Conservation (phyloP, 148 eudicot genomes). For the Rhododendron williamsianum region DNA sequence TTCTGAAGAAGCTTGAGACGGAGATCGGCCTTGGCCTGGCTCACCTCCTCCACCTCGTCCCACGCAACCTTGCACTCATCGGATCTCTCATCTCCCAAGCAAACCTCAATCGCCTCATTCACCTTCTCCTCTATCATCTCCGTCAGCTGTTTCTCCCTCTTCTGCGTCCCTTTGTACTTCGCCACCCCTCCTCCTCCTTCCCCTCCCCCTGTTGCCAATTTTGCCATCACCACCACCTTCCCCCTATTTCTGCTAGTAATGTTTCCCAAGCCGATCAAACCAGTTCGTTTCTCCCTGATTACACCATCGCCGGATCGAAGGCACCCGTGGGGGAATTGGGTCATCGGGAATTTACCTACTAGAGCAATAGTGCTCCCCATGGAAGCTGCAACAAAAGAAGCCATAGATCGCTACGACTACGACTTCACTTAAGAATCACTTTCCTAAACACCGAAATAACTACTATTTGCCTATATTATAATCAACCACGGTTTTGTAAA, state of each 20-base stretch:
- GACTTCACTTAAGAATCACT: not conserved
- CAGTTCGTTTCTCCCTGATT: not conserved
- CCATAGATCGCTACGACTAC: conserved; percentile 1
- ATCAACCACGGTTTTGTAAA: too few species aligned
- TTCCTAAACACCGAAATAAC: not conserved
- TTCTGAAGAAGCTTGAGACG: conserved; percentile 26
- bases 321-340: not conserved
- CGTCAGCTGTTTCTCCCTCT: conserved; percentile 34
- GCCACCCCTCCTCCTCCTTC: conserved; percentile 7
- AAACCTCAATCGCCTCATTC: conserved; percentile 32
- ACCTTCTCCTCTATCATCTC: conserved; percentile 46
- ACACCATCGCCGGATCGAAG: not conserved
- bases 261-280: not conserved
- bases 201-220: not conserved
- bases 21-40: conserved; percentile 50
- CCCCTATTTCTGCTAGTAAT: not conserved
- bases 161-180: conserved; percentile 36
- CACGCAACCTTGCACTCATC: conserved; percentile 49
- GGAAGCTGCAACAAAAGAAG: not conserved
- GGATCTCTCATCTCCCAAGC: conserved; percentile 28
- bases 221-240: not conserved
- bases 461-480: too few species aligned
- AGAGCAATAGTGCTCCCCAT: not conserved
- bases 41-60: conserved; percentile 46
- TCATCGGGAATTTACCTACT: not conserved